Conservation (phyloP, 129 eudicot genomes). For the Solidago caesia region DNA sequence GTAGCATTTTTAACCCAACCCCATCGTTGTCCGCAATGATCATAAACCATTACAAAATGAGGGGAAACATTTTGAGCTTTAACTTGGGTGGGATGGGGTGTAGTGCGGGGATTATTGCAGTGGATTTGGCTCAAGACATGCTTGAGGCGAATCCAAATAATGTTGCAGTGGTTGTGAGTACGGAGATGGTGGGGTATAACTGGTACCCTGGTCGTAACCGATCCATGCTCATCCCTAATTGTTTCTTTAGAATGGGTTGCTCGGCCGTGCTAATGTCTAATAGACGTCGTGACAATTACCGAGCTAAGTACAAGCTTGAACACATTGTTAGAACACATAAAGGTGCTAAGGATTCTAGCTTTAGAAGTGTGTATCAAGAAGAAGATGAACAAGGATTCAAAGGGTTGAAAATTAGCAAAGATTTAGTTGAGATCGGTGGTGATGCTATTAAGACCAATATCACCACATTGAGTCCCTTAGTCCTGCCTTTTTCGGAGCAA, state of each 20-base stretch:
- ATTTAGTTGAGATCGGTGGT: constrained; percentile 62
- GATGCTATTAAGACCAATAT: constrained; percentile 86
- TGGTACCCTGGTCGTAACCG: constrained; percentile 82
- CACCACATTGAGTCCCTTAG: constrained; percentile 82
- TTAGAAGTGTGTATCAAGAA: constrained; percentile 74
- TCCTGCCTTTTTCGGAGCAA: constrained; percentile 84
- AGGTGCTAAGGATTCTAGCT: constrained; percentile 66
- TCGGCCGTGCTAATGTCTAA: constrained; percentile 79
- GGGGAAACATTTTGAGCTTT: constrained; percentile 78
- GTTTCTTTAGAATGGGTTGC: constrained; percentile 93
- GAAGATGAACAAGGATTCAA: constrained; percentile 56
- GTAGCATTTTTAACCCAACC: constrained; percentile 89
- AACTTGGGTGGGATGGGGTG: constrained; percentile 96
- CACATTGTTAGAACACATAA: constrained; percentile 88
- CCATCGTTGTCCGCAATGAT: constrained; percentile 95
- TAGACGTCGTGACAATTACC: constrained; percentile 58
- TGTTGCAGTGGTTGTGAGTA: constrained; percentile 76
- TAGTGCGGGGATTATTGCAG: constrained; percentile 78
- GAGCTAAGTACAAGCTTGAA: constrained; percentile 78
- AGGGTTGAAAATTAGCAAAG: constrained; percentile 68
- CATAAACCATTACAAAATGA: constrained; percentile 88
- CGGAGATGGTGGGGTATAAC: constrained; percentile 87
- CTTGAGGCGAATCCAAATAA: constrained; percentile 76
- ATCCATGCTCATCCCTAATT: constrained; percentile 86
- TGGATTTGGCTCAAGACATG: constrained; percentile 89